Conservation (phyloP, 352 stramenopile species). For the Globisporangium irregulare region DNA sequence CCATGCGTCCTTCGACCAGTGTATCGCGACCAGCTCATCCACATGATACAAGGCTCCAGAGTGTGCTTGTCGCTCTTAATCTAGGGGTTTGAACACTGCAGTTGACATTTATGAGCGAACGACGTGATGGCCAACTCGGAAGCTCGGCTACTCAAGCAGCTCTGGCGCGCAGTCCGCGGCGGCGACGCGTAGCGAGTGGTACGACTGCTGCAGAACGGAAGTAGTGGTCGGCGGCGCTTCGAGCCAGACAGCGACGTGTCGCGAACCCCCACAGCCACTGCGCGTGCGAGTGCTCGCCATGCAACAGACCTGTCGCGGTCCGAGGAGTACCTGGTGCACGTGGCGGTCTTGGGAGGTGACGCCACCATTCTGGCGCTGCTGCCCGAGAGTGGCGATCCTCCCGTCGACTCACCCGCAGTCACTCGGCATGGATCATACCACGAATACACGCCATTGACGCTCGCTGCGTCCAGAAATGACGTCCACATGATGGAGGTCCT, state of each 20-base stretch:
- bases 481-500: neutral
- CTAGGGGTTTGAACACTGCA: too few species aligned
- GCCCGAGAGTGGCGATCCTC: neutral
- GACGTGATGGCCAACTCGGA: too few species aligned
- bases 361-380: neutral
- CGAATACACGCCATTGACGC: neutral
- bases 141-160: neutral
- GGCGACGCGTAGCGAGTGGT: neutral
- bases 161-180: slow-evolving; percentile 7
- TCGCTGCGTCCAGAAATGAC: neutral
- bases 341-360: slow-evolving; percentile 4
- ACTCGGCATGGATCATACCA: neutral
- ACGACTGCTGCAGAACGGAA: neutral
- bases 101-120: too few species aligned
- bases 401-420: neutral
- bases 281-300: neutral
- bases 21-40: too few species aligned
- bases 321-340: neutral
- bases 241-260: neutral
- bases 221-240: too few species aligned
- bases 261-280: too few species aligned
- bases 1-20: too few species aligned
- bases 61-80: too few species aligned
- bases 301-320: neutral
- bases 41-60: too few species aligned